phyloP scores from a whole-genome alignment of 2,329 filamentous ascomycete species.

The Aspergillus clavatus region DNA sequence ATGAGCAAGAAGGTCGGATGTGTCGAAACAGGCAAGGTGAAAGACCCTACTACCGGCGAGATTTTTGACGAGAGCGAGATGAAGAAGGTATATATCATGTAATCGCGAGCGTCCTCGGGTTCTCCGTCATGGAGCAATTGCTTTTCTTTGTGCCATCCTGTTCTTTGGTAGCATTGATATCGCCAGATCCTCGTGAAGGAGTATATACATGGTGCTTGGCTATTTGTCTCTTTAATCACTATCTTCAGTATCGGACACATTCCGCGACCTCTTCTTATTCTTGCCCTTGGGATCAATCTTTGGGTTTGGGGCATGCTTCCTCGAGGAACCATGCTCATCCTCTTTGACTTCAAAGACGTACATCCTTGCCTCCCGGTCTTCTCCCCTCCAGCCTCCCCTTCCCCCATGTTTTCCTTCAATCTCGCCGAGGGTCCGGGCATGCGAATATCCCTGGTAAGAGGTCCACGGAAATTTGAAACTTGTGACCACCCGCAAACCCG shows the following conservation, averaged over 20 bases:
- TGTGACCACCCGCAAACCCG: slow-evolving; percentile 42
- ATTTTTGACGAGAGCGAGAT: slow-evolving; percentile 58
- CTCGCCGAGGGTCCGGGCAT: slow-evolving; percentile 45
- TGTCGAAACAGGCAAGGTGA: slow-evolving; percentile 60
- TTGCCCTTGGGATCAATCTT: slow-evolving; percentile 21
- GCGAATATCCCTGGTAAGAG: slow-evolving; percentile 45
- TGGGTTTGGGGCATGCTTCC: not conserved
- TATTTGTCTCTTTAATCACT: slow-evolving; percentile 19
- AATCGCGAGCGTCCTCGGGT: slow-evolving; percentile 9
- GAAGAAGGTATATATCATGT: slow-evolving; percentile 90
- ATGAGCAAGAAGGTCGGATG: slow-evolving; percentile 72
- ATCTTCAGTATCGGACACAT: slow-evolving; percentile 32
- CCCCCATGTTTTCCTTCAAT: slow-evolving; percentile 37
- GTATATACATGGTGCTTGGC: not conserved
- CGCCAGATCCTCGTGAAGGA: not conserved
- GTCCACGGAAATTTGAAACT: slow-evolving; percentile 47
- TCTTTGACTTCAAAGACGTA: slow-evolving; percentile 43
- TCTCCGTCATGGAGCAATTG: not conserved
- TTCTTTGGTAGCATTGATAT: not conserved
- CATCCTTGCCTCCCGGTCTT: slow-evolving; percentile 44
- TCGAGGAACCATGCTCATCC: slow-evolving; percentile 21
- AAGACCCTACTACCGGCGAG: slow-evolving; percentile 73
- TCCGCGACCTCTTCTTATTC: slow-evolving; percentile 29
- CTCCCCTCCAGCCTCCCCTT: slow-evolving; percentile 44
- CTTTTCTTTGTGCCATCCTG: not conserved